Evolutionary conservation across 1,284 basidiomycete species (phyloP).

Genomic region (Cutaneotrichosporon mucoides): DNA sequence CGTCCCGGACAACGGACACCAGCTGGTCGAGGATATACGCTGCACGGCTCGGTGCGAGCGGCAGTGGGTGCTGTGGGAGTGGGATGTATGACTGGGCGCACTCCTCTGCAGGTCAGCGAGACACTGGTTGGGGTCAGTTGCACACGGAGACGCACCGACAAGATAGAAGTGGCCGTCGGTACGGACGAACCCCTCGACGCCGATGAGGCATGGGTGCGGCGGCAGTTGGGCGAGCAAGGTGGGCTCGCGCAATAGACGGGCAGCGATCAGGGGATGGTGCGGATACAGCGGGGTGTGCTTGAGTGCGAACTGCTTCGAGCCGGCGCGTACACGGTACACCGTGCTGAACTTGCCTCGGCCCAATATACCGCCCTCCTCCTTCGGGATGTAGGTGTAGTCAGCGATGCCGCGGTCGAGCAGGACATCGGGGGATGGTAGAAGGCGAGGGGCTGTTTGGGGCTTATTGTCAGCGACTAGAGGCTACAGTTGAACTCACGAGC

Average conservation of each 20-base stretch:
- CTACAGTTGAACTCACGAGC: slow-evolving; percentile 11
- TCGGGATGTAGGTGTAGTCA: slow-evolving; percentile 48
- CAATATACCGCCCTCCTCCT: slow-evolving; percentile 36
- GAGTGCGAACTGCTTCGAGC: slow-evolving; percentile 50
- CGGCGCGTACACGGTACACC: slow-evolving; percentile 45
- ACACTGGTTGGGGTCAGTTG: no score
- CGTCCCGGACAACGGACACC: slow-evolving; percentile 53
- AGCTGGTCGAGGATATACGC: slow-evolving; percentile 55
- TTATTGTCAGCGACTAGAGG: slow-evolving; percentile 1
- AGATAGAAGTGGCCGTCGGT: slow-evolving; percentile 58
- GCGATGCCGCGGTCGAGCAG: slow-evolving; percentile 48
- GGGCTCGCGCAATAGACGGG: slow-evolving; percentile 55
- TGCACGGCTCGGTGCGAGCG: slow-evolving; percentile 50
- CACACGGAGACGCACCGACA: slow-evolving; percentile 51
- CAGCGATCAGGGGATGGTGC: slow-evolving; percentile 57
- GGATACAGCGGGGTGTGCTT: slow-evolving; percentile 58
- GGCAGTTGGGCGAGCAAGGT: slow-evolving; percentile 55
- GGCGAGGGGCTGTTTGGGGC: slow-evolving; percentile 14
- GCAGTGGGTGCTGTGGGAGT: slow-evolving; percentile 30
- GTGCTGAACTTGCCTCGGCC: slow-evolving; percentile 53
- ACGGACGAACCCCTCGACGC: slow-evolving; percentile 54
- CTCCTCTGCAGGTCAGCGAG: slow-evolving; percentile 25
- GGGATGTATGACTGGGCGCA: slow-evolving; percentile 33
- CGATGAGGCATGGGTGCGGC: slow-evolving; percentile 56
- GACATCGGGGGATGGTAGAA: slow-evolving; percentile 36